A percentile compares a stretch with the other conserved stretches of the same genome.
phyloP scores from a whole-genome alignment of 2,329 filamentous ascomycete genomes.

The Cryphonectria radicalis region DNA sequence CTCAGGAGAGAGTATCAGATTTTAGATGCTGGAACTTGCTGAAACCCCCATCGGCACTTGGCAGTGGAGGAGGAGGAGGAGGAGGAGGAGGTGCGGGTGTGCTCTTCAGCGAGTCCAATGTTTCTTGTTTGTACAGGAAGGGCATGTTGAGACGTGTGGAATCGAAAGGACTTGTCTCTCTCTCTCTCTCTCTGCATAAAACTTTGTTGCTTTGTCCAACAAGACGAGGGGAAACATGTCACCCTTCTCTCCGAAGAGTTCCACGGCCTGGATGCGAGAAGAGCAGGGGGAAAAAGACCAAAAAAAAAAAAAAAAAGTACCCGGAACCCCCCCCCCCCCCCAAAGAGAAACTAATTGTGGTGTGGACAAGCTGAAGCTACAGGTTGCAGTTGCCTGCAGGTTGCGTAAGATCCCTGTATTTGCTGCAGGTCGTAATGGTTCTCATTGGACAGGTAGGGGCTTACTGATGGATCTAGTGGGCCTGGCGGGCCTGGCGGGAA shows the following conservation, averaged over 20 bases:
- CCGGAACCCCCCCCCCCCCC: not conserved
- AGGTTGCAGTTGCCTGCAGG: conserved; percentile 8
- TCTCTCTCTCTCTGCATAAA: not conserved
- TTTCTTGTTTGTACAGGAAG: not conserved
- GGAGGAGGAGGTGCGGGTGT: not conserved
- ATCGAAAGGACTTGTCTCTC: too few relatives aligned
- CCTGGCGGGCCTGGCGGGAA: conserved; percentile 7
- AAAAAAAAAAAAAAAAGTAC: not conserved
- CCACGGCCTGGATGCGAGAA: not conserved
- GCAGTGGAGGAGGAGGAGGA: not conserved
- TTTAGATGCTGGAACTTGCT: not conserved
- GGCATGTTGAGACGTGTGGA: not conserved
- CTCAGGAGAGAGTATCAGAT: not conserved
- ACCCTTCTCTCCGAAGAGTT: not conserved
- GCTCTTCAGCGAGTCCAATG: not conserved
- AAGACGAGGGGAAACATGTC: too few relatives aligned
- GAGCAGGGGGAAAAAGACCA: not conserved
- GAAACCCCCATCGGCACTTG: not conserved
- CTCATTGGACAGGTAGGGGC: not conserved
- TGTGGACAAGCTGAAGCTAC: conserved; percentile 8
- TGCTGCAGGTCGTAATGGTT: not conserved
- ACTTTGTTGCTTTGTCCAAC: too few relatives aligned
- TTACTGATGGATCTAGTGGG: not conserved
- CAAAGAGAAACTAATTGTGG: not conserved
- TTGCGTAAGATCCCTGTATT: not conserved